Percentiles rank a stretch among this genome's conserved stretches.
phyloP scores from a whole-genome alignment of 208 protist species.

The Leishmania major region DNA sequence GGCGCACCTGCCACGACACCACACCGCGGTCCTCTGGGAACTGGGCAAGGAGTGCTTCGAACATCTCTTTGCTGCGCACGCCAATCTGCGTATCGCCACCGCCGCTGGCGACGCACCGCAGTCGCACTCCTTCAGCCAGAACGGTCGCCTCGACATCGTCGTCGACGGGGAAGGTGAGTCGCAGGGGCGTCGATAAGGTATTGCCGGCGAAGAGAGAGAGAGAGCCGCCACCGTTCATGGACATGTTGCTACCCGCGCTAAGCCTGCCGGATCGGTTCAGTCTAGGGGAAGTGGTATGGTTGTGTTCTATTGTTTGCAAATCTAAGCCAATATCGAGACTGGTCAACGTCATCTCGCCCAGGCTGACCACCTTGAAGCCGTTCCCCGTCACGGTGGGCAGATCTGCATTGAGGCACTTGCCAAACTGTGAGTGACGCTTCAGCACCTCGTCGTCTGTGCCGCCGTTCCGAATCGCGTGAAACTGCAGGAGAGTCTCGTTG shows the following conservation, averaged over 20 bases:
- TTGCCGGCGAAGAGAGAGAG: neutral
- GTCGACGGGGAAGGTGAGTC: slow-evolving; percentile 68
- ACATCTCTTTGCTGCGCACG: slow-evolving; percentile 76
- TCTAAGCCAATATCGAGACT: slow-evolving; percentile 64
- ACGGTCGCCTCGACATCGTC: slow-evolving; percentile 65
- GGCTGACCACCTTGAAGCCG: slow-evolving; percentile 59
- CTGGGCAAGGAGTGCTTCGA: slow-evolving; percentile 36
- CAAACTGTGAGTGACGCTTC: slow-evolving; percentile 42
- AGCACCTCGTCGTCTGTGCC: slow-evolving; percentile 76
- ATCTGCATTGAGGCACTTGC: slow-evolving; percentile 38
- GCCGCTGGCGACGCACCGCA: slow-evolving; percentile 59
- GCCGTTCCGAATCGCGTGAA: slow-evolving; percentile 49
- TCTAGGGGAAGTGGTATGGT: neutral
- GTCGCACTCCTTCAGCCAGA: slow-evolving; percentile 51
- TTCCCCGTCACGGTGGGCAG: slow-evolving; percentile 48
- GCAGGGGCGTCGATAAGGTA: slow-evolving; percentile 19
- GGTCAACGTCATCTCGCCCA: slow-evolving; percentile 54
- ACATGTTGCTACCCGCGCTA: slow-evolving; percentile 4
- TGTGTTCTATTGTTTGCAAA: slow-evolving; percentile 36
- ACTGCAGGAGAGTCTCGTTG: slow-evolving; percentile 54
- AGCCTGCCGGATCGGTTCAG: slow-evolving; percentile 1
- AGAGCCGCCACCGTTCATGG: slow-evolving; percentile 1
- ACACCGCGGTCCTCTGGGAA: slow-evolving; percentile 62
- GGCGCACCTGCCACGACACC: slow-evolving; percentile 72
- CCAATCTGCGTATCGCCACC: slow-evolving; percentile 63